These are phyloP conservation scores for Arthrobotrys megalospora DNA, from an alignment of 2,329 filamentous ascomycete genomes.

Conservation along the genomic window DNA sequence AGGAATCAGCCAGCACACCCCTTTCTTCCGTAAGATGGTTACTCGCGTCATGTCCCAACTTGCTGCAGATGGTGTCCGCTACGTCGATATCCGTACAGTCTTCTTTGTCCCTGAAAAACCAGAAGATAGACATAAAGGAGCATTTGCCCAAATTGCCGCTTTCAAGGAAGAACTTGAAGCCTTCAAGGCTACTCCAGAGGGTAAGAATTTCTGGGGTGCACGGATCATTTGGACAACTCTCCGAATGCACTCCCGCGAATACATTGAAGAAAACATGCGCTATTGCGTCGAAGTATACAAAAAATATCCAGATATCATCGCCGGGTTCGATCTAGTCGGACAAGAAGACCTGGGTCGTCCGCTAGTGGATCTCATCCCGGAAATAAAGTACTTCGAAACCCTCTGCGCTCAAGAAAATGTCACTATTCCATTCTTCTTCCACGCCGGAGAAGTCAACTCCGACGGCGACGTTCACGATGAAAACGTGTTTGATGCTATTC, in stretches of 20 bases:
- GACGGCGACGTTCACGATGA: constrained; percentile 82
- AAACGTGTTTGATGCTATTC: constrained; percentile 90
- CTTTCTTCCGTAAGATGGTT: constrained; percentile 78
- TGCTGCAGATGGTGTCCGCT: constrained; percentile 84
- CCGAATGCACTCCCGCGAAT: constrained; percentile 75
- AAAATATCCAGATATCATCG: constrained; percentile 82
- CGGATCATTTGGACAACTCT: constrained; percentile 87
- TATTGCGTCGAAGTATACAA: constrained; percentile 86
- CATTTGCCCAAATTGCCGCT: constrained; percentile 77
- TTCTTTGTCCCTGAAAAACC: constrained; percentile 70
- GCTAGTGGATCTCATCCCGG: constrained; percentile 81
- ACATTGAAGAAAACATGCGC: constrained; percentile 85
- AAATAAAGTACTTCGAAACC: constrained; percentile 94
- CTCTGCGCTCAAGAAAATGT: constrained; percentile 83
- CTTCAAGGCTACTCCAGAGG: constrained; percentile 81
- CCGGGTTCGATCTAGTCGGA: constrained; percentile 90
- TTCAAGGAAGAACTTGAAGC: constrained; percentile 82
- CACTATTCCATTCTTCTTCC: constrained; percentile 94
- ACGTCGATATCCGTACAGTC: constrained; percentile 84
- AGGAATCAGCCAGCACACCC: constrained; percentile 66
- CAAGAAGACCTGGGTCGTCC: constrained; percentile 86
- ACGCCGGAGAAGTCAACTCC: constrained; percentile 89
- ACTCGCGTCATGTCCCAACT: constrained; percentile 79
- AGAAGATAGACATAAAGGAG: constrained; percentile 57
- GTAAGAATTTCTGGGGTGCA: constrained; percentile 84